phyloP scores from a whole-genome alignment of 345 rosid species.

The Linum tenue region DNA sequence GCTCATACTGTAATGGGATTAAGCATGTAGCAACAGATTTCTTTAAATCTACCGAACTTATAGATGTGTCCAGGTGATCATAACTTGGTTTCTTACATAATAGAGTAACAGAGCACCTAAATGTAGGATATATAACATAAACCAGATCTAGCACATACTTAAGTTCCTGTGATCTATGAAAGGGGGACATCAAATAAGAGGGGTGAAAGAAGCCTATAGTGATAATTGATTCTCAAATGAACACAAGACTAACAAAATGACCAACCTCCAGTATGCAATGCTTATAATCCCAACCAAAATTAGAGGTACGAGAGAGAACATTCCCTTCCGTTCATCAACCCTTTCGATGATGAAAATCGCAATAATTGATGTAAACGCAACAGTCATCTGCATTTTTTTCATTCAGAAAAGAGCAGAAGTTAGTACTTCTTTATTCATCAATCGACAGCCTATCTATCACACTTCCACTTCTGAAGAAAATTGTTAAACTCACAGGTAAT shows the following conservation, averaged over 20 bases:
- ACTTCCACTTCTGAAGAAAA: too few relatives aligned
- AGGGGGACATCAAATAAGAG: not conserved
- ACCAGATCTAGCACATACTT: not conserved
- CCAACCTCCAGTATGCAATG: slow-evolving; percentile 84
- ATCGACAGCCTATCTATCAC: not conserved
- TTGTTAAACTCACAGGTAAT: slow-evolving; percentile 49
- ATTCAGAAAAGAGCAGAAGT: not conserved
- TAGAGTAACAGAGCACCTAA: too few relatives aligned
- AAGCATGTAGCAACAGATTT: too few relatives aligned
- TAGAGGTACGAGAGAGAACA: slow-evolving; percentile 58
- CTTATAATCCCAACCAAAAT: slow-evolving; percentile 64
- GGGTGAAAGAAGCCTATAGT: not conserved
- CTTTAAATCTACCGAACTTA: too few relatives aligned
- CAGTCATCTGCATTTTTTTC: slow-evolving; percentile 49
- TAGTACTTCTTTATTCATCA: not conserved
- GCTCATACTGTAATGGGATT: too few relatives aligned
- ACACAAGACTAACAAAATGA: not conserved
- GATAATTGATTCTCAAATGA: too few relatives aligned
- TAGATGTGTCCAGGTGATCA: not conserved
- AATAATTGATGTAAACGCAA: slow-evolving; percentile 76
- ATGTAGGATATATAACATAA: too few relatives aligned
- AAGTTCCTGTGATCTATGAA: not conserved
- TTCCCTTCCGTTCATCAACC: slow-evolving; percentile 73
- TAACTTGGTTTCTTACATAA: too few relatives aligned
- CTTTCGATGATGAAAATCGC: slow-evolving; percentile 85